These are phyloP conservation scores for Castanea sativa DNA, from an alignment of 306 rosid species.

Conservation along the genomic window DNA sequence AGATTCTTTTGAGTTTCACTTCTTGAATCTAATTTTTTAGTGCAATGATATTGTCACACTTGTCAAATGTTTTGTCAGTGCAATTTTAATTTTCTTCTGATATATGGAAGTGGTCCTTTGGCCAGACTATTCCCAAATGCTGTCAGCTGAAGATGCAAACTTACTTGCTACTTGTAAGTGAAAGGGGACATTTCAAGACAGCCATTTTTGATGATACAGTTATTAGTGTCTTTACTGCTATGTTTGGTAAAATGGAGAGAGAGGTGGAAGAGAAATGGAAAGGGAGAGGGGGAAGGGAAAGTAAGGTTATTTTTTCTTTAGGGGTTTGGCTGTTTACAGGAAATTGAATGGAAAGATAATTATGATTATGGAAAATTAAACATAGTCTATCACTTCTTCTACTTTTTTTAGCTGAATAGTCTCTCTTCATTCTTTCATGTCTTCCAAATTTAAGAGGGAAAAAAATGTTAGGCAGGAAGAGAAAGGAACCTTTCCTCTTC, in stretches of 20 bases:
- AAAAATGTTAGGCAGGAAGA: no score
- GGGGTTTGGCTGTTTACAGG: background rate
- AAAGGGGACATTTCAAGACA: background rate
- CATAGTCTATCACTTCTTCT: no score
- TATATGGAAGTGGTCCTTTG: background rate
- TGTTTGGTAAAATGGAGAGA: background rate
- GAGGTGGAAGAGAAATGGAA: background rate
- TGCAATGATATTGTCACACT: background rate
- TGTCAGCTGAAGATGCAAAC: background rate
- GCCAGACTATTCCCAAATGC: background rate
- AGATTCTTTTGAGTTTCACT: background rate
- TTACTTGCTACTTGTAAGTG: background rate
- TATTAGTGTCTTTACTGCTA: no score
- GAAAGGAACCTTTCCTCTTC: no score
- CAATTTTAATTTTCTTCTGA: background rate
- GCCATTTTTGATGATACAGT: background rate
- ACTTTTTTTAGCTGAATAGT: no score
- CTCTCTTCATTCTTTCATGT: no score
- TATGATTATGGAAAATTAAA: no score
- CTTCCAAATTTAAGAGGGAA: no score
- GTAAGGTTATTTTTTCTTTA: background rate
- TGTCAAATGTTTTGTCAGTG: no score
- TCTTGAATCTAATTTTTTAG: background rate
- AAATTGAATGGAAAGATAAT: no score
- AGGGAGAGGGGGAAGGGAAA: background rate